Percentiles rank a stretch among this genome's conserved stretches.
Conservation (phyloP, 2,329 filamentous ascomycete species). For the Aspergillus ruber region DNA sequence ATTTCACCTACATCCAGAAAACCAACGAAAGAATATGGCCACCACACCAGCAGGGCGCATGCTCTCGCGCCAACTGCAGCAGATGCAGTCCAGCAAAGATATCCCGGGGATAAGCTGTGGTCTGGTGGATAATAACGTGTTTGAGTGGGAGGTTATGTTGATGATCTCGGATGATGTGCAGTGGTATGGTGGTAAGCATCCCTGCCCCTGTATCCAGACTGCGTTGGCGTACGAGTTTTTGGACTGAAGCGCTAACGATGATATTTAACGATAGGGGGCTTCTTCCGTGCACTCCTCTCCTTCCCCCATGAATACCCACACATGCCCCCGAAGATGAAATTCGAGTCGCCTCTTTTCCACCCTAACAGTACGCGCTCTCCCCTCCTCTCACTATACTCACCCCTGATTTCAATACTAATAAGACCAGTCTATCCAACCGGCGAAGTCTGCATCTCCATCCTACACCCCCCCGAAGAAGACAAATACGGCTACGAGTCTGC, state of each 20-base stretch:
- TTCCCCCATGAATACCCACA: conserved; percentile 85
- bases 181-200: conserved; percentile 73
- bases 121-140: conserved; percentile 77
- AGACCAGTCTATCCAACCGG: conserved; percentile 68
- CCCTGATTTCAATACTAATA: background rate
- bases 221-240: background rate
- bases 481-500: conserved; percentile 89
- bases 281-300: conserved; percentile 76
- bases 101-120: conserved; percentile 93
- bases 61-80: conserved; percentile 78
- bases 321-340: conserved; percentile 81
- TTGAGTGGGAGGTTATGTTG: conserved; percentile 98
- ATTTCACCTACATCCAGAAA: background rate
- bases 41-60: conserved; percentile 51
- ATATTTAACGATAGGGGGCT: conserved; percentile 58
- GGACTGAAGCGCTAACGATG: too few relatives aligned
- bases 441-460: conserved; percentile 91
- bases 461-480: conserved; percentile 92
- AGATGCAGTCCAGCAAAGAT: conserved; percentile 87
- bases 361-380: conserved; percentile 61
- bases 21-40: conserved; percentile 29
- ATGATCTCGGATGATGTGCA: conserved; percentile 96
- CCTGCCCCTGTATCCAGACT: background rate
- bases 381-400: background rate
- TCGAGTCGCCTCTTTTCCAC: conserved; percentile 82